A percentile compares a stretch with the other conserved stretches of the same genome.
Evolutionary conservation across 2,329 filamentous ascomycete genomes (phyloP).

Genomic region (Botrytis elliptica): DNA sequence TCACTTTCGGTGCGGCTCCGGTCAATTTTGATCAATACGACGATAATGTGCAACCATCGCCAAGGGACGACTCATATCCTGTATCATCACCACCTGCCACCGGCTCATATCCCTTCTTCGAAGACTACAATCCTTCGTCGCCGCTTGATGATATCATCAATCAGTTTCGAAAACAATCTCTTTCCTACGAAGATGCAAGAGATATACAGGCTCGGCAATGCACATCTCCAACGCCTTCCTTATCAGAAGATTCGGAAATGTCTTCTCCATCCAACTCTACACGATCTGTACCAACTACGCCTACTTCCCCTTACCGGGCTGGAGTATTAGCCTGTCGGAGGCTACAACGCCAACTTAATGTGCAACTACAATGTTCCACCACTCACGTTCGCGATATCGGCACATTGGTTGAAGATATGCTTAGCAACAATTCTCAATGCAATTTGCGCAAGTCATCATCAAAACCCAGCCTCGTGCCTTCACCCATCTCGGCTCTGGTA

Average conservation of each 20-base stretch:
- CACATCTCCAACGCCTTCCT: conserved; percentile 18
- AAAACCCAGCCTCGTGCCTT: background rate
- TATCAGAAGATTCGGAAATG: conserved; percentile 12
- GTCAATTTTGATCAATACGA: conserved; percentile 14
- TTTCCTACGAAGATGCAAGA: conserved; percentile 3
- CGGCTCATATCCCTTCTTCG: conserved; percentile 5
- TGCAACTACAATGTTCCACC: conserved; percentile 23
- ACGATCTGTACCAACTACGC: conserved; percentile 16
- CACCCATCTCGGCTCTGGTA: background rate
- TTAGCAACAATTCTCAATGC: conserved; percentile 23
- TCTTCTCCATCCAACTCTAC: conserved; percentile 8
- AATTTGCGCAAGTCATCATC: conserved; percentile 8
- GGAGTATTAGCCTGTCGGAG: conserved; percentile 20
- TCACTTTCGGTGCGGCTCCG: conserved; percentile 20
- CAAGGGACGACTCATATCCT: conserved; percentile 15
- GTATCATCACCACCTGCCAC: background rate
- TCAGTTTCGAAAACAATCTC: conserved; percentile 8
- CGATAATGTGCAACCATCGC: conserved; percentile 12
- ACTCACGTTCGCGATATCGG: conserved; percentile 24
- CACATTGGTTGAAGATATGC: conserved; percentile 26
- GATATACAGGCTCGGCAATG: background rate
- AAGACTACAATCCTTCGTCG: background rate
- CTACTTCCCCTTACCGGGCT: background rate
- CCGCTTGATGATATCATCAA: conserved; percentile 13
- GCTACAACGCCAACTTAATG: conserved; percentile 25